Percentiles rank a stretch among this genome's conserved stretches.
Evolutionary conservation across 2,329 filamentous ascomycete genomes (phyloP).

Genomic region (Microcera coccophila): DNA sequence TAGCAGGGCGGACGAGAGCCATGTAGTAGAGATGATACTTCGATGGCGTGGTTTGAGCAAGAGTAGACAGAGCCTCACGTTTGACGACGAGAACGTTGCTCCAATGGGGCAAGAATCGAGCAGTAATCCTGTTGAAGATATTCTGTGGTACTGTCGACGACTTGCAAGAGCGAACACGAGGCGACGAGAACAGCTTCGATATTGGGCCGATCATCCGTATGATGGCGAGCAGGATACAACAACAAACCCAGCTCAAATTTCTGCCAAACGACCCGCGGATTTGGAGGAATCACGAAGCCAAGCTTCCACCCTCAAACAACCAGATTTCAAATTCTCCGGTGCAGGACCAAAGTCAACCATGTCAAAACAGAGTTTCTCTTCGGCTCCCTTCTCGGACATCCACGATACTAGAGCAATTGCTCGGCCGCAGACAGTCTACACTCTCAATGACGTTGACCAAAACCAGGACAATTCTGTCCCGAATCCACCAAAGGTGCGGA

Average conservation of each 20-base stretch:
- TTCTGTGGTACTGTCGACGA: conserved; percentile 2
- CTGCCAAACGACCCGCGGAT: not conserved
- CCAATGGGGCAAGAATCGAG: not conserved
- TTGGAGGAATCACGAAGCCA: not conserved
- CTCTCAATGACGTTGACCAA: conserved; percentile 2
- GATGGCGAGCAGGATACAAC: not conserved
- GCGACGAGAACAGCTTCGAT: conserved; percentile 6
- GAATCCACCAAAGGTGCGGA: not conserved
- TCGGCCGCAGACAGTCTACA: conserved; percentile 4
- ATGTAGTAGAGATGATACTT: not conserved
- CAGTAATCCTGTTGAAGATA: not conserved
- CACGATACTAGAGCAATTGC: conserved; percentile 1
- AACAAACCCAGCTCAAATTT: not conserved
- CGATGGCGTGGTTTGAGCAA: not conserved
- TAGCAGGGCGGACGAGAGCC: not conserved
- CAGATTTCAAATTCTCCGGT: not conserved
- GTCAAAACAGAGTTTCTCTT: conserved; percentile 1
- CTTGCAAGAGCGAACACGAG: conserved; percentile 7
- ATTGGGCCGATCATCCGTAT: conserved; percentile 6
- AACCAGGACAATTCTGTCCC: not conserved
- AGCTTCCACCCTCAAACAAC: not conserved
- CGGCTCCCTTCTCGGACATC: conserved; percentile 1
- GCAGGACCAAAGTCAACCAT: not conserved
- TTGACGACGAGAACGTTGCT: not conserved
- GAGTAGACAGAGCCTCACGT: not conserved